phyloP scores from a whole-genome alignment of 768 basidiomycete species.

The Mycena vitilis region DNA sequence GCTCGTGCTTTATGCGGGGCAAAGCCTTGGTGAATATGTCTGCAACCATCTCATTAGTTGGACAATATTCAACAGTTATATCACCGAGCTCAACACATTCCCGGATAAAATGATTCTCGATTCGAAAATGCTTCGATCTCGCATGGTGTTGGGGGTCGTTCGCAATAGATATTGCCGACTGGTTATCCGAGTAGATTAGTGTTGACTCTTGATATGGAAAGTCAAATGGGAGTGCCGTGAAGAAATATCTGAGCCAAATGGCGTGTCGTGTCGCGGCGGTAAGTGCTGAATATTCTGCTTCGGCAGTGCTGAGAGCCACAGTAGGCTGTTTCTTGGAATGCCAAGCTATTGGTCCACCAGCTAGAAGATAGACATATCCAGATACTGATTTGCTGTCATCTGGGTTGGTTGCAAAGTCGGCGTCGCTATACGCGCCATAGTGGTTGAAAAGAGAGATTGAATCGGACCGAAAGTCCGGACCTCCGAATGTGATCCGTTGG shows the following conservation, averaged over 20 bases:
- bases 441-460: too few relatives aligned
- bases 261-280: background rate
- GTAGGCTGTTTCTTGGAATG: conserved; percentile 18
- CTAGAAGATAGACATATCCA: conserved; percentile 41
- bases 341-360: conserved; percentile 41
- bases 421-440: too few relatives aligned
- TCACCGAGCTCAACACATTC: conserved; percentile 23
- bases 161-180: conserved; percentile 13
- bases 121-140: conserved; percentile 12
- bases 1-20: background rate
- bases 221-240: background rate
- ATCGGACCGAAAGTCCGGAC: too few relatives aligned
- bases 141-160: conserved; percentile 12
- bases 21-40: background rate
- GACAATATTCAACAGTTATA: background rate
- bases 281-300: conserved; percentile 15
- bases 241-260: conserved; percentile 17
- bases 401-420: too few relatives aligned
- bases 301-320: conserved; percentile 12
- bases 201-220: conserved; percentile 6
- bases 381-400: conserved; percentile 38
- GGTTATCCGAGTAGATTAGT: conserved; percentile 15
- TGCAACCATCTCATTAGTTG: background rate
- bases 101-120: conserved; percentile 17
- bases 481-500: too few relatives aligned